These are phyloP conservation scores for Trypanosoma theileri DNA, from an alignment of 208 protist genomes.

Conservation along the genomic window DNA sequence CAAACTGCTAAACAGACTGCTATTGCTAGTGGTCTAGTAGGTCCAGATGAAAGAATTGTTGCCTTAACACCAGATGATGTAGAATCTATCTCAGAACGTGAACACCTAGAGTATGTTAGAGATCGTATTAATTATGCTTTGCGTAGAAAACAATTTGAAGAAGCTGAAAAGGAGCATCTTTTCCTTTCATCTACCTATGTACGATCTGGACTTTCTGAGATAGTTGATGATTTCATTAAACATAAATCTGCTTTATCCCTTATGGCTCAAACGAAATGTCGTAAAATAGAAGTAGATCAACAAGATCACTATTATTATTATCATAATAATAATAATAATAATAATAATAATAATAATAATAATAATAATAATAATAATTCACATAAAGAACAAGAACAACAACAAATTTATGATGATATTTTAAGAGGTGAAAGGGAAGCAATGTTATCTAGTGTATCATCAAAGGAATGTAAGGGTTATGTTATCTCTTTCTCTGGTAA, in stretches of 20 bases:
- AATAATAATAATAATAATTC: neutral
- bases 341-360: neutral
- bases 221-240: constrained; percentile 55
- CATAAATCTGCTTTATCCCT: neutral
- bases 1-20: constrained; percentile 97
- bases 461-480: constrained; percentile 16
- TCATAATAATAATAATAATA: neutral
- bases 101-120: constrained; percentile 45
- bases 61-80: constrained; percentile 39
- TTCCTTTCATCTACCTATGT: constrained; percentile 32
- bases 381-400: neutral
- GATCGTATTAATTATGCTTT: constrained; percentile 5
- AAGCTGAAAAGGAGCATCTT: constrained; percentile 24
- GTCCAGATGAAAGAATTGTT: constrained; percentile 38
- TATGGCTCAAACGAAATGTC: neutral
- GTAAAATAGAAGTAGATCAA: no score
- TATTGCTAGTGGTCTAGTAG: constrained; percentile 58
- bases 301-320: no score
- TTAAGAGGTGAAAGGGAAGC: neutral
- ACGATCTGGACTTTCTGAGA: constrained; percentile 46
- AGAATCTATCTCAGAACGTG: constrained; percentile 28
- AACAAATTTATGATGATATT: neutral
- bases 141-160: constrained; percentile 29
- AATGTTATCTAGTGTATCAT: neutral
- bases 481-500: constrained; percentile 58